Evolutionary conservation across 352 stramenopile species (phyloP), one percentile per base, ranked within the genome.

Genomic region (Phytophthora boehmeriae): DNA sequence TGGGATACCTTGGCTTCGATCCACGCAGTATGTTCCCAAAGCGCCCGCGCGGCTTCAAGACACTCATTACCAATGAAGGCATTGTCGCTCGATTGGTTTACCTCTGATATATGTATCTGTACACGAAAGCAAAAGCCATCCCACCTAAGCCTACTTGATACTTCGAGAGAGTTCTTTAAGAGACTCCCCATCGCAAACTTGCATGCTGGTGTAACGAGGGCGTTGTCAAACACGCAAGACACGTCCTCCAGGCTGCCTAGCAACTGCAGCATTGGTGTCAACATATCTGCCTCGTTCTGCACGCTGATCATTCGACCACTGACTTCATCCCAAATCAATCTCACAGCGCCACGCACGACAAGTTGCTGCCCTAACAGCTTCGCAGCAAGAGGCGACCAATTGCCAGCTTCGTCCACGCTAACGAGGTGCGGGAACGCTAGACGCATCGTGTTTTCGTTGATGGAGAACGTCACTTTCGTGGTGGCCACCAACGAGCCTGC

Each of bases 401-500:
- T 39, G 34, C 14, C 10, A 16, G n/a, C 38, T 22, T 8, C 38
- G n/a, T 19, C 17, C 20, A 9, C 22, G n/a, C 8, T 47, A 10
- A 41, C 27, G 4, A 61, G n/a, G 32, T 47, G 14, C 2, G 43
- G 43, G n/a, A 61, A 61, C 2, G 34, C 54, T 22, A 47, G 23
- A 10, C 34, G 17, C 19, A 61, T n/a, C 11, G 54, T 54, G 3
- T 54, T 14, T 19, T 46, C 43, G 10, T 17, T 61, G 34, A 61
- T 38, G 2, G 34, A 39, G 14, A 42, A n/a, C 16, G 11, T 45
- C 11, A 25, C 35, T 17, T 46, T 54, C 10, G 54, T 47, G 17
- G 17, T 48, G 6, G 43, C 43, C 6, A 61, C 14, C n/a, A 61
- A 11, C 4, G 34, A n/a, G 5, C 41, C 34, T 4, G 8, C 32